phyloP scores from a whole-genome alignment of 441 rosid genomes.

The Syzygium syzygioides region DNA sequence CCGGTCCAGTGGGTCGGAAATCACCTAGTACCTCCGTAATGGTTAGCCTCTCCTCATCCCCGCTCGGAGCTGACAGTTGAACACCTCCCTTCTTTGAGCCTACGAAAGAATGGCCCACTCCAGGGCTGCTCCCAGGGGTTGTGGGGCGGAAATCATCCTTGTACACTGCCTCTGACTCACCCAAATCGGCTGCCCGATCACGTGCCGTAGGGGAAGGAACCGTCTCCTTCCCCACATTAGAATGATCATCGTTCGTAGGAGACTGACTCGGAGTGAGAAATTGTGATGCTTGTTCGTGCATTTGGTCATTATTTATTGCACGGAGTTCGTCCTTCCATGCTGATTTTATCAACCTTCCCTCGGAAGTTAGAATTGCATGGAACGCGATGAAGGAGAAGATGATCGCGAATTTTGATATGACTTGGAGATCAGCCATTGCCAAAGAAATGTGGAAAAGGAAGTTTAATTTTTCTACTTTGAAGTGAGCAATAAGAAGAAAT shows the following conservation, averaged over 20 bases:
- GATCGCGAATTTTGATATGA: background rate
- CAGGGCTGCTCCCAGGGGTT: constrained; percentile 41
- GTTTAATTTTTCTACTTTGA: background rate
- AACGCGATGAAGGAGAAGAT: background rate
- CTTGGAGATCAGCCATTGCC: background rate
- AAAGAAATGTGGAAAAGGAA: background rate
- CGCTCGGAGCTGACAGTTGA: background rate
- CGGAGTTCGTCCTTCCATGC: background rate
- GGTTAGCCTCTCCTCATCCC: background rate
- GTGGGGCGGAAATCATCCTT: constrained; percentile 42
- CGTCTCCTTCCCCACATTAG: background rate
- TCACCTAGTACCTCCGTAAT: constrained; percentile 17
- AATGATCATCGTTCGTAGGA: background rate
- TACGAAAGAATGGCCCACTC: constrained; percentile 40
- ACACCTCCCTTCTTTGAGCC: background rate
- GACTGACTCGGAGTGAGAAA: background rate
- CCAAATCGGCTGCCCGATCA: background rate
- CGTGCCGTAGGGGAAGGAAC: background rate
- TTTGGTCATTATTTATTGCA: background rate
- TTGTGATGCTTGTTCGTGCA: background rate
- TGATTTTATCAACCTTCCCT: background rate
- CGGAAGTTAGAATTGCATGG: background rate
- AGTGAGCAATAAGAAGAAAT: background rate
- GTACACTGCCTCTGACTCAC: background rate
- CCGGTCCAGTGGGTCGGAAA: constrained; percentile 52